These are phyloP conservation scores for Pholiota conissans DNA, from an alignment of 768 basidiomycete species.

Conservation along the genomic window DNA sequence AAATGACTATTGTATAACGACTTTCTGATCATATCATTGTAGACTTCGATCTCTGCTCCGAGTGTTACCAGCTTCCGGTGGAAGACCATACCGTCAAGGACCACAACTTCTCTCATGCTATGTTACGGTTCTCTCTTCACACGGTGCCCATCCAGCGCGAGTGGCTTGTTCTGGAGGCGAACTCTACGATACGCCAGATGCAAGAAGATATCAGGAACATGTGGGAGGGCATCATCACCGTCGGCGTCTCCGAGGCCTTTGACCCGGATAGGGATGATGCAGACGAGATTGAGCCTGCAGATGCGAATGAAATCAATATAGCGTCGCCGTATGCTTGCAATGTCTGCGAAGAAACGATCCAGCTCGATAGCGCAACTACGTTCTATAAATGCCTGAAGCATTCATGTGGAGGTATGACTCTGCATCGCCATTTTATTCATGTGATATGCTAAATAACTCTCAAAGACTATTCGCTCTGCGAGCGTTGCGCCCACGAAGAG, in stretches of 20 bases:
- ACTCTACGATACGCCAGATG: not conserved
- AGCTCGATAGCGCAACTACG: not conserved
- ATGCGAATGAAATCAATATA: not conserved
- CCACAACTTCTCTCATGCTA: constrained; percentile 2
- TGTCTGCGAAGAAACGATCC: not conserved
- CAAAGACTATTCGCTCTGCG: constrained; percentile 1
- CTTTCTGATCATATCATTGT: not conserved
- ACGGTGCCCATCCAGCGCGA: not conserved
- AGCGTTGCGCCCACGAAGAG: not conserved
- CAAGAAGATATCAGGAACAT: not conserved
- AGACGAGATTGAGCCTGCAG: not conserved
- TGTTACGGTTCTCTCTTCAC: constrained; percentile 1
- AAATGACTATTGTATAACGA: no score
- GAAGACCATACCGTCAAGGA: not conserved
- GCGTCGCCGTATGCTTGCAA: not conserved
- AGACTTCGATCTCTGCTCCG: constrained; percentile 7
- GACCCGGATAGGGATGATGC: not conserved
- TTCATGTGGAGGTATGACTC: not conserved
- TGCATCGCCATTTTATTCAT: no score
- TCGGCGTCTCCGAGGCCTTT: not conserved
- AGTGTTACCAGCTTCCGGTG: not conserved
- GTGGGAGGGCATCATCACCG: not conserved
- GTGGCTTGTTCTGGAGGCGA: not conserved
- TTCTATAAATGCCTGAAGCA: constrained; percentile 8
- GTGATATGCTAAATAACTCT: not conserved